Evolutionary conservation across 1,139 yeast genomes (phyloP).

Genomic region (Candida tetrigidarum): DNA sequence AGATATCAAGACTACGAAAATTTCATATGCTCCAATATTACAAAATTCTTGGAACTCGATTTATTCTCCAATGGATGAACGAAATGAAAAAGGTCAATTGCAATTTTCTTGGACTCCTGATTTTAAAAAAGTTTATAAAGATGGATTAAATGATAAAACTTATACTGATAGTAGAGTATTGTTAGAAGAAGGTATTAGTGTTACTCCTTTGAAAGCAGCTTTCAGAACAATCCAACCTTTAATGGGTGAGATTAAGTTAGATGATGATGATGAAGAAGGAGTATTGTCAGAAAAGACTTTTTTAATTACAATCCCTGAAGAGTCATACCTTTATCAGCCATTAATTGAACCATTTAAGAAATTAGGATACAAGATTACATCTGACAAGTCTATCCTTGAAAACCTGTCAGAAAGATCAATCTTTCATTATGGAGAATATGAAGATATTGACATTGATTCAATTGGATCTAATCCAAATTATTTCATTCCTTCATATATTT

Average conservation of each 20-base stretch:
- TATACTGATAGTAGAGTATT: conserved; percentile 63
- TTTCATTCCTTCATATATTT: conserved; percentile 79
- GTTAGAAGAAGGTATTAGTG: conserved; percentile 60
- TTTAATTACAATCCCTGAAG: conserved; percentile 36
- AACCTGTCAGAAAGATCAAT: conserved; percentile 29
- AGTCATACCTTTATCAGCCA: conserved; percentile 65
- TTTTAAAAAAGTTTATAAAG: conserved; percentile 67
- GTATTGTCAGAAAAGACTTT: conserved; percentile 18
- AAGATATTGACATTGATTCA: conserved; percentile 79
- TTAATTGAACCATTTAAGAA: conserved; percentile 46
- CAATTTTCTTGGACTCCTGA: conserved; percentile 83
- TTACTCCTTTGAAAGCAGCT: conserved; percentile 83
- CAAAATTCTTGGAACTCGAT: conserved; percentile 80
- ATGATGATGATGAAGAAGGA: conserved; percentile 21
- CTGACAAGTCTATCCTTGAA: conserved; percentile 24
- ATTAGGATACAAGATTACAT: conserved; percentile 31
- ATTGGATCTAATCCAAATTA: conserved; percentile 47
- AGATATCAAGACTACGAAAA: conserved; percentile 55
- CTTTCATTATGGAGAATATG: conserved; percentile 90
- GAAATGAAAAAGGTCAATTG: conserved; percentile 29
- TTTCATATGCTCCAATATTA: conserved; percentile 75
- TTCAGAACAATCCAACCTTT: conserved; percentile 60
- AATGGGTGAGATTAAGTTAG: conserved; percentile 57
- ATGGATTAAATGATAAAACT: conserved; percentile 54
- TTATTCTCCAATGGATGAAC: conserved; percentile 28